Evolutionary conservation across 805 yeast genomes (phyloP).

Genomic region (Metschnikowia colocasiae): DNA sequence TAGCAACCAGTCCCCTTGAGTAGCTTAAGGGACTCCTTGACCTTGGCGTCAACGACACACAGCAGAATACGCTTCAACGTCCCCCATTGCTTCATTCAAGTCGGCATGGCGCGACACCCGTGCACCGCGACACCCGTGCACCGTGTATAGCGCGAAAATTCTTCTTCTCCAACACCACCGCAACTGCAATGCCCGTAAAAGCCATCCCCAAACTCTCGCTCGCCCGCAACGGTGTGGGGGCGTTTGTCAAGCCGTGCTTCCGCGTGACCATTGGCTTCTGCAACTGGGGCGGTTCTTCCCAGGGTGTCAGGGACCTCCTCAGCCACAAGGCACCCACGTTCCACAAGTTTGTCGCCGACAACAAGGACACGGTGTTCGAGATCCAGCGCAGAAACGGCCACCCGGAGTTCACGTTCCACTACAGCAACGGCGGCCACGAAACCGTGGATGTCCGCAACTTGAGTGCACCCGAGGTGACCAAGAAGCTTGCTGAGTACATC

Average conservation of each 20-base stretch:
- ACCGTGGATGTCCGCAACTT: conserved; percentile 76
- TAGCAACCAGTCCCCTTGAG: too few relatives aligned
- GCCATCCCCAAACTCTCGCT: conserved; percentile 56
- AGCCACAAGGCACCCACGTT: conserved; percentile 45
- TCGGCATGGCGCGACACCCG: background rate
- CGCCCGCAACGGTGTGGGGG: conserved; percentile 74
- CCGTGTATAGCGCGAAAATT: background rate
- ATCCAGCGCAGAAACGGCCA: conserved; percentile 74
- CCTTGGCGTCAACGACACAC: too few relatives aligned
- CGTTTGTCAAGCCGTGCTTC: conserved; percentile 71
- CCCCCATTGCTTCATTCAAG: too few relatives aligned
- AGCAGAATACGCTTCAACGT: too few relatives aligned
- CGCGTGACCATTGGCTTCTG: conserved; percentile 76
- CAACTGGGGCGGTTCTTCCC: conserved; percentile 94
- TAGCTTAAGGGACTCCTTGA: too few relatives aligned
- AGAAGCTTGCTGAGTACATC: conserved; percentile 59
- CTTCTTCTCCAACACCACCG: background rate
- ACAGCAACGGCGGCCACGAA: conserved; percentile 27
- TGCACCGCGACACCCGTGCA: background rate
- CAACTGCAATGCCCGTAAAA: conserved; percentile 48
- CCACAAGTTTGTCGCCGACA: conserved; percentile 50
- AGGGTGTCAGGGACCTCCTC: conserved; percentile 56
- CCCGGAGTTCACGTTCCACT: conserved; percentile 55
- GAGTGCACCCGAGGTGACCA: conserved; percentile 55
- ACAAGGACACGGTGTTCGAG: conserved; percentile 70